Base-by-base conservation (phyloP, 2,329 filamentous ascomycete genomes). In the Epichloe glyceriae region DNA sequence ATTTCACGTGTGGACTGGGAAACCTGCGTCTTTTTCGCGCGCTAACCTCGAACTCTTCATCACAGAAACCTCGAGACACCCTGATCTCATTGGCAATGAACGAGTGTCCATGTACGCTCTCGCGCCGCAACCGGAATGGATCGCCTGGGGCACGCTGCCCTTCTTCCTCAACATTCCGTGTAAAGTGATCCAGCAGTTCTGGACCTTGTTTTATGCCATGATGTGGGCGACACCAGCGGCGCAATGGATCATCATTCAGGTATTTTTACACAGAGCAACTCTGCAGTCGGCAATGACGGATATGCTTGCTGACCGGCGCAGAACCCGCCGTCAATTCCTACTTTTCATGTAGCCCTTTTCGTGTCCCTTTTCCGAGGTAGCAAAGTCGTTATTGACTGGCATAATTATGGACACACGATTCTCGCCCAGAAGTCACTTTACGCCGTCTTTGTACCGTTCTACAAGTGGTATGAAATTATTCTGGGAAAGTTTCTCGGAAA, bases 371-470 rank as follows among this genome's bases (percentile, higher is more conserved):
- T 95, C 47, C 83, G 93, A 47, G 84, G 87, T 58, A 95, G 87
- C 39, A 79, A 80, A 51, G 76, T 98, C 4, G 75, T 97, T 54
- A 86, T 97, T 50, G 93, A 98, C 71, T 98, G 93, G 93, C 93
- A 98, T 72, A 98, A 98, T 68, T 97, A 96, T 67, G 93, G 91
- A 58, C 95, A 91, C 75, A 91, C 88, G 8, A 95, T 98, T 59
- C 79, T 98, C 3, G 86, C 78, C 5, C 73, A 78, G 46, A 79
- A 76, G 46, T 69, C 73, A 22, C 74, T 79, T 40, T 66, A 63
- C 5, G 87, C 94, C 61, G 85, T 84, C 0, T 76, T 96, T n/a
- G 88, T 96, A 8, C 74, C 70, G 30, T 63, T 94, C 8, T 86
- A 91, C 22, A 82, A 81, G 55, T 74, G 75, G 62, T 96, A 96